Conservation (phyloP, 2,329 filamentous ascomycete species). For the Pestalotiopsis sp. region DNA sequence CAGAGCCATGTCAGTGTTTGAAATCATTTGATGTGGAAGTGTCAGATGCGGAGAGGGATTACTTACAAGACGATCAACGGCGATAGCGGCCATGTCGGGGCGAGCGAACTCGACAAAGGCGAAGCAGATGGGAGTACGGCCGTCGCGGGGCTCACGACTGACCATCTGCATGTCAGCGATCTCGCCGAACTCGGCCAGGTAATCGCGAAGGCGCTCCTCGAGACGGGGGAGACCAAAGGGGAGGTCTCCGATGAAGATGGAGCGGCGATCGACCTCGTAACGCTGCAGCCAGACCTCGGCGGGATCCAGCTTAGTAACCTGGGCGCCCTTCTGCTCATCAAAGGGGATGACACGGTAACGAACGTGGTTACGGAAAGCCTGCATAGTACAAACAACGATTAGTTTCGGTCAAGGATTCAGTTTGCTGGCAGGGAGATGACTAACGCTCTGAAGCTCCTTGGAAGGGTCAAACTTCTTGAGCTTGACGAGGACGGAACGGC, state of each 20-base stretch:
- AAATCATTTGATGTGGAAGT: slow-evolving; percentile 11
- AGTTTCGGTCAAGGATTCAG: not conserved
- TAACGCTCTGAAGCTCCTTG: slow-evolving; percentile 52
- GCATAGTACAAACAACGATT: not conserved
- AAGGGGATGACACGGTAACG: slow-evolving; percentile 33
- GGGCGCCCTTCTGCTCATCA: slow-evolving; percentile 33
- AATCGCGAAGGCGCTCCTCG: slow-evolving; percentile 25
- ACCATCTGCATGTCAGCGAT: slow-evolving; percentile 33
- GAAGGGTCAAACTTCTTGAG: slow-evolving; percentile 54
- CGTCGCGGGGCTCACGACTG: slow-evolving; percentile 22
- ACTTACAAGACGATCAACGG: slow-evolving; percentile 41
- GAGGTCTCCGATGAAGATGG: slow-evolving; percentile 36
- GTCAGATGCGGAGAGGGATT: not conserved
- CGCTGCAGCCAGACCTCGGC: slow-evolving; percentile 33
- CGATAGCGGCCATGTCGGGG: slow-evolving; percentile 39
- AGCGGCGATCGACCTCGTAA: slow-evolving; percentile 37
- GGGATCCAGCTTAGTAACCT: slow-evolving; percentile 23
- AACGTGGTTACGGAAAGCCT: slow-evolving; percentile 38
- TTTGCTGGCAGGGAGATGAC: slow-evolving; percentile 19
- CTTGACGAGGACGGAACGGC: slow-evolving; percentile 46
- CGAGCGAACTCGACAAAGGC: slow-evolving; percentile 43
- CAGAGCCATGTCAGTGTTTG: slow-evolving; percentile 10
- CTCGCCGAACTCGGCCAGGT: slow-evolving; percentile 28
- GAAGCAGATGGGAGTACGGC: slow-evolving; percentile 27
- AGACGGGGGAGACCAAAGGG: slow-evolving; percentile 26